Evolutionary conservation across 73 alveolate genomes (phyloP).

Genomic region (Breviolum minutum): DNA sequence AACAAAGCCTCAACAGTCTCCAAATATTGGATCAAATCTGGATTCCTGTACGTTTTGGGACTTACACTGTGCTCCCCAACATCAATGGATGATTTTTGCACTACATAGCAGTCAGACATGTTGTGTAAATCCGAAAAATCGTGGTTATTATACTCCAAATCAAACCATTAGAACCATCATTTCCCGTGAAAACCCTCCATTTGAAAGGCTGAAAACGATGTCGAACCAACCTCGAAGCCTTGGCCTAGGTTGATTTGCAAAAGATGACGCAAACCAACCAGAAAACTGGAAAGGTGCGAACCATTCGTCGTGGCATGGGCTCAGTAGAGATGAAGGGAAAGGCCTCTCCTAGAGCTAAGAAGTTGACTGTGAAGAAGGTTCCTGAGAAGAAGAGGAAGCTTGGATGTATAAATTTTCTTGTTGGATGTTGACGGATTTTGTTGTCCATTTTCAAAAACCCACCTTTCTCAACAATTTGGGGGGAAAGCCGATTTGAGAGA

Average conservation of each 20-base stretch:
- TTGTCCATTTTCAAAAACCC: too few species aligned
- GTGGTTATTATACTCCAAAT: neutral
- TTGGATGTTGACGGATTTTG: neutral
- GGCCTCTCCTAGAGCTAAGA: neutral
- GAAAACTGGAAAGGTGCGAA: conserved; percentile 44
- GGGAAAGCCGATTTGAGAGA: neutral
- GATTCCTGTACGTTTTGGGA: too few species aligned
- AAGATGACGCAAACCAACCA: conserved; percentile 33
- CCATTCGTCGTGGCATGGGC: conserved; percentile 1
- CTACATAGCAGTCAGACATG: too few species aligned
- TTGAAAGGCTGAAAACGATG: neutral
- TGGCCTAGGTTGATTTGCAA: conserved; percentile 7
- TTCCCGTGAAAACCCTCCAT: neutral
- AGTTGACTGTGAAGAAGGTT: conserved; percentile 1
- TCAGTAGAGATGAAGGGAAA: neutral
- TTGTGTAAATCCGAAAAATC: too few species aligned
- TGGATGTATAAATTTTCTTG: neutral
- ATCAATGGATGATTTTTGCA: too few species aligned
- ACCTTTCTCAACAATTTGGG: too few species aligned
- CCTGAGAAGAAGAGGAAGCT: neutral
- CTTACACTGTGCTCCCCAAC: too few species aligned
- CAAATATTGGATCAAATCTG: too few species aligned
- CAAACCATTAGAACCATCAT: neutral
- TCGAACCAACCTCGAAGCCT: neutral
- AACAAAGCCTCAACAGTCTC: too few species aligned